Conservation (phyloP, 306 rosid genomes). For the Inga laurina region DNA sequence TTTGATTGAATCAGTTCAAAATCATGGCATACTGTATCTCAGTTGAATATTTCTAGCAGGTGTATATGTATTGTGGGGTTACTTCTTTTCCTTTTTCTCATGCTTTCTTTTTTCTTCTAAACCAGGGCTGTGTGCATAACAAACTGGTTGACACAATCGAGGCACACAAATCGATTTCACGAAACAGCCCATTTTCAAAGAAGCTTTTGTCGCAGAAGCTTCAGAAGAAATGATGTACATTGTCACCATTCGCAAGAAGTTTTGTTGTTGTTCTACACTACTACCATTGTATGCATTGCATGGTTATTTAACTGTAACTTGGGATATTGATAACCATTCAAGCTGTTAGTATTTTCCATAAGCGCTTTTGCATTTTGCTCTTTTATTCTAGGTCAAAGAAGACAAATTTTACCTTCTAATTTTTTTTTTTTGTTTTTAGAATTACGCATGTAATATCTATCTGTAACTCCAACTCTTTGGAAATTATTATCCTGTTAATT, state of each 20-base stretch:
- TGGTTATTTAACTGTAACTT: conserved; percentile 43
- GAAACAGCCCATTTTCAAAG: conserved; percentile 53
- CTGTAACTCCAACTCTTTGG: conserved; percentile 30
- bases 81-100: background rate
- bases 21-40: conserved; percentile 5
- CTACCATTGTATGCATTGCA: conserved; percentile 21
- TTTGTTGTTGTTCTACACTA: conserved; percentile 25
- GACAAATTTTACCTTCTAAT: conserved; percentile 21
- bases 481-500: conserved; percentile 14
- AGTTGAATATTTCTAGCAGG: conserved; percentile 3
- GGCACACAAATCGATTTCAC: conserved; percentile 38
- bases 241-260: conserved; percentile 4
- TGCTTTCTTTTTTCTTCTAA: conserved; percentile 3
- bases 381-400: background rate
- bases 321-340: conserved; percentile 41
- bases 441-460: conserved; percentile 26
- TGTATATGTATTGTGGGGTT: background rate
- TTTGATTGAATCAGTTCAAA: background rate
- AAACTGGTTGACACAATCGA: conserved; percentile 37
- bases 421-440: background rate
- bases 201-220: conserved; percentile 46
- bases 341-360: conserved; percentile 12
- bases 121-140: conserved; percentile 40
- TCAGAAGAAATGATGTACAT: conserved; percentile 49
- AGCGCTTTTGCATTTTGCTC: conserved; percentile 24